Conservation (phyloP, 2,329 filamentous ascomycete genomes). For the Ceratocystis eucalypticola region DNA sequence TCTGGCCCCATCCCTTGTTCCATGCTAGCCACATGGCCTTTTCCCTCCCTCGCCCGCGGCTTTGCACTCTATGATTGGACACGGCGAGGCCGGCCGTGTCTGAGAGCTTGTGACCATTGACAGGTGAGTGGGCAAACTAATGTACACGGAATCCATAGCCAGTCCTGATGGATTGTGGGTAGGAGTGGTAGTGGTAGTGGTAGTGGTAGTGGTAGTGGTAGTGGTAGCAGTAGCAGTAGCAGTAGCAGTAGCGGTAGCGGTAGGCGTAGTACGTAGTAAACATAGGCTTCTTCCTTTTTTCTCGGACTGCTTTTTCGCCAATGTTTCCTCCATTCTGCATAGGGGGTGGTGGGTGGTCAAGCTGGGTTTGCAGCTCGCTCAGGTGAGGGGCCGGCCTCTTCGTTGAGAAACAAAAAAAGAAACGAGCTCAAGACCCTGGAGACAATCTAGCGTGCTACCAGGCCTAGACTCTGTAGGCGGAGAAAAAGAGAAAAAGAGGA, state of each 20-base stretch:
- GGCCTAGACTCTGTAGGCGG: not conserved
- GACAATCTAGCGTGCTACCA: not conserved
- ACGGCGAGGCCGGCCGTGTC: conserved; percentile 10
- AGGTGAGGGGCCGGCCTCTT: not conserved
- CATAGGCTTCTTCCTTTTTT: not conserved
- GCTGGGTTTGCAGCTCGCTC: conserved; percentile 4
- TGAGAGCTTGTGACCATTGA: conserved; percentile 6
- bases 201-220: not conserved
- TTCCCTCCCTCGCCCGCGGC: not conserved
- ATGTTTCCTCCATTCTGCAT: not conserved
- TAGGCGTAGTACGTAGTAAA: no score
- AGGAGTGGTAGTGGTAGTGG: not conserved
- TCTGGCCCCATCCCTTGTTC: conserved; percentile 6
- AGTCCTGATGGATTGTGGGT: not conserved
- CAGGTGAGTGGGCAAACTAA: conserved; percentile 6
- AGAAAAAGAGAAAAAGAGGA: no score
- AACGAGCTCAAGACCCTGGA: not conserved
- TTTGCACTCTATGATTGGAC: not conserved
- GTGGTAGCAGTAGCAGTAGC: no score
- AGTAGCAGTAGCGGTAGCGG: not conserved
- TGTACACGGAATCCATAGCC: not conserved
- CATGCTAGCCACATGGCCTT: conserved; percentile 15
- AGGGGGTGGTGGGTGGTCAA: not conserved
- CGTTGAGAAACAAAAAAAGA: not conserved
- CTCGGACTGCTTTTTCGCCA: not conserved